Conservation (phyloP, 306 rosid species). For the Quercus variabilis region DNA sequence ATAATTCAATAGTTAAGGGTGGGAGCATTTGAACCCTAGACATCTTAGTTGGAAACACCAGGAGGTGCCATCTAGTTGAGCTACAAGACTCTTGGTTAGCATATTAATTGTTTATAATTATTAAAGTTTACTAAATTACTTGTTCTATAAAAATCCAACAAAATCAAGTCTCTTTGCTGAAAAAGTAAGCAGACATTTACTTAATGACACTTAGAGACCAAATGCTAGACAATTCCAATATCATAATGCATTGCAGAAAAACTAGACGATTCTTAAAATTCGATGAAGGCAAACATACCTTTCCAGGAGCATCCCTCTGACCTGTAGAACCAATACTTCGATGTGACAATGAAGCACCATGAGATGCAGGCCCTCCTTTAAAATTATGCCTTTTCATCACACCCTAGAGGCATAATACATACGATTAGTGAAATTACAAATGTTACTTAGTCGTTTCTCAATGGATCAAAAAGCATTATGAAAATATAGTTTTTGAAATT, state of each 20-base stretch:
- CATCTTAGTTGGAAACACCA: no score
- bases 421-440: slow-evolving; percentile 4
- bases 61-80: no score
- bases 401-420: slow-evolving; percentile 51
- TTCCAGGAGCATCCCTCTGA: slow-evolving; percentile 68
- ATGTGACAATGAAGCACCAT: slow-evolving; percentile 68
- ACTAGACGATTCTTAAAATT: neutral
- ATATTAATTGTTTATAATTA: no score
- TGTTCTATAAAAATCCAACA: neutral
- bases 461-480: neutral
- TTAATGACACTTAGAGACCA: neutral
- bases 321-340: slow-evolving; percentile 75
- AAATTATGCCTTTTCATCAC: slow-evolving; percentile 52
- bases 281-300: slow-evolving; percentile 39
- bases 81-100: no score
- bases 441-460: neutral
- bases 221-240: neutral
- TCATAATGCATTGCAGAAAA: neutral
- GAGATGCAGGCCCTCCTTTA: slow-evolving; percentile 69
- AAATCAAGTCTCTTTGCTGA: neutral
- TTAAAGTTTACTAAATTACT: neutral
- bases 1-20: no score
- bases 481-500: neutral
- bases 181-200: no score
- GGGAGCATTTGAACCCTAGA: no score